A percentile compares a stretch with the other conserved stretches of the same genome.
Conservation (phyloP, 495 filamentous ascomycete species). For the Xylaria acuta region DNA sequence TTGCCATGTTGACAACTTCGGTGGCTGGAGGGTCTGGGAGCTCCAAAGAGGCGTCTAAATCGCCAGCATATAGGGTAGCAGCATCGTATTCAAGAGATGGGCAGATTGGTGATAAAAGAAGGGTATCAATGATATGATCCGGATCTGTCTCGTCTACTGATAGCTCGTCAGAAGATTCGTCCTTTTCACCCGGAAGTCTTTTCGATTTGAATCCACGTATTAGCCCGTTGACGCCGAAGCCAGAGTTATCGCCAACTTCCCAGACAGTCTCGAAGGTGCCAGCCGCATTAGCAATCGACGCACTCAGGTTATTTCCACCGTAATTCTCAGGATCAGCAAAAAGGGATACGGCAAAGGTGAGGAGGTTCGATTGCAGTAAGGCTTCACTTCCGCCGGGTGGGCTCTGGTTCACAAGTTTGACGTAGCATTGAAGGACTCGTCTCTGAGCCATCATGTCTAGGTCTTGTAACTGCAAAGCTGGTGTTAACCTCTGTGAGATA, state of each 20-base stretch:
- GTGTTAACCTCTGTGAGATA: constrained; percentile 79
- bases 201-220: constrained; percentile 77
- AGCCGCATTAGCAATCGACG: constrained; percentile 90
- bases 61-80: constrained; percentile 74
- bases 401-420: constrained; percentile 85
- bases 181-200: constrained; percentile 72
- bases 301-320: constrained; percentile 81
- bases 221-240: constrained; percentile 88
- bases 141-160: constrained; percentile 68
- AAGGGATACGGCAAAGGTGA: constrained; percentile 88
- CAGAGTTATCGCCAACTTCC: constrained; percentile 93
- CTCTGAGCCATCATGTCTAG: constrained; percentile 91
- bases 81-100: constrained; percentile 90
- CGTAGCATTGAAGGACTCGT: constrained; percentile 92
- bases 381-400: constrained; percentile 81
- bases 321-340: constrained; percentile 94
- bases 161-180: constrained; percentile 59
- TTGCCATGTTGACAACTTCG: constrained; percentile 91
- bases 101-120: constrained; percentile 76
- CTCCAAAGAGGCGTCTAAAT: constrained; percentile 44
- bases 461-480: constrained; percentile 88
- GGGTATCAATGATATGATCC: constrained; percentile 73
- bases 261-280: constrained; percentile 90
- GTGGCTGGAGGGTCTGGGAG: constrained; percentile 86
- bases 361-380: constrained; percentile 86